A percentile compares a stretch with the other conserved stretches of the same genome.
phyloP scores from a whole-genome alignment of 179 eudicot genomes.

The Beta lomatogona region DNA sequence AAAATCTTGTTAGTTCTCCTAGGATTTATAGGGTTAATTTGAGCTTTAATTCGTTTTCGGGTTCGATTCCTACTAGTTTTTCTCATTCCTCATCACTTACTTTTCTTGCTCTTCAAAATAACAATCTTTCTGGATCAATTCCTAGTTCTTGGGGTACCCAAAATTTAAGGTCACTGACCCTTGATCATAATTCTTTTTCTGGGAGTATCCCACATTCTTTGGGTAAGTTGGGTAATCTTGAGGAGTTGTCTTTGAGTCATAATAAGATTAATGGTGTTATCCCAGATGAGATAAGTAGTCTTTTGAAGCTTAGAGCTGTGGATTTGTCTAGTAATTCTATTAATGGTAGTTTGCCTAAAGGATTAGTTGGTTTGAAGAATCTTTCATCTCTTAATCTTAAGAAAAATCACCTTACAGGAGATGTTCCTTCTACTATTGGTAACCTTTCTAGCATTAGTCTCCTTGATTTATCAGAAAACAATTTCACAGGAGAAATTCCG shows the following conservation, averaged over 20 bases:
- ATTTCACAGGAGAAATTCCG: slow-evolving; percentile 68
- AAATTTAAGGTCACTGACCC: slow-evolving; percentile 48
- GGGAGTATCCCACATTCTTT: slow-evolving; percentile 60
- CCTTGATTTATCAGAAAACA: slow-evolving; percentile 67
- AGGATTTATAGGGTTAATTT: slow-evolving; percentile 63
- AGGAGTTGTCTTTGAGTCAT: slow-evolving; percentile 52
- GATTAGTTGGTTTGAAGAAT: slow-evolving; percentile 41
- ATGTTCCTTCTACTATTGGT: slow-evolving; percentile 44
- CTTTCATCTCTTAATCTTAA: slow-evolving; percentile 41
- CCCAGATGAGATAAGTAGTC: slow-evolving; percentile 12
- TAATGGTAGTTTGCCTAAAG: slow-evolving; percentile 49
- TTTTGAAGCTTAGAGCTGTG: slow-evolving; percentile 21
- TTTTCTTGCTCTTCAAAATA: slow-evolving; percentile 61
- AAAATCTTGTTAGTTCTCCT: slow-evolving; percentile 49
- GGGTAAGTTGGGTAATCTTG: slow-evolving; percentile 50
- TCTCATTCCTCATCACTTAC: slow-evolving; percentile 46
- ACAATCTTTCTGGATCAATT: slow-evolving; percentile 63
- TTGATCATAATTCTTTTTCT: slow-evolving; percentile 57
- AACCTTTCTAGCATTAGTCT: slow-evolving; percentile 41
- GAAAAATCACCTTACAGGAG: slow-evolving; percentile 49
- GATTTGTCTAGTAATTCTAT: slow-evolving; percentile 27
- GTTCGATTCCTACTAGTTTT: slow-evolving; percentile 52
- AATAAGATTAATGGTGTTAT: slow-evolving; percentile 52
- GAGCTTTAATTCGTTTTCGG: slow-evolving; percentile 62
- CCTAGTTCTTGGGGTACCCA: slow-evolving; percentile 57